phyloP scores from a whole-genome alignment of 257 asterid species.

The Salvia hispanica region DNA sequence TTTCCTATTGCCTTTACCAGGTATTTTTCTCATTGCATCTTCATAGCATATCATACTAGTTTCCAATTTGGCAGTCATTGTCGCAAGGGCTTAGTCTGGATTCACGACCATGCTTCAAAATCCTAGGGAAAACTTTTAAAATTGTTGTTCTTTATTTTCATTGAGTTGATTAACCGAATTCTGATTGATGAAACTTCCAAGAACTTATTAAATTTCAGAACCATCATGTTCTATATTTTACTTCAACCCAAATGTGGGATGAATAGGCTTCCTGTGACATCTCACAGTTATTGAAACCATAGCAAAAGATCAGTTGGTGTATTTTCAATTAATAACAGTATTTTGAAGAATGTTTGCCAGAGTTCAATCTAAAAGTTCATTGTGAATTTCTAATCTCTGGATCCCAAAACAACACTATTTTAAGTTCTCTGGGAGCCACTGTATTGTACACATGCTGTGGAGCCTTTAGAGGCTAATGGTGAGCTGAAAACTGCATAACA shows the following conservation, averaged over 20 bases:
- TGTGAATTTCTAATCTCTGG: background rate
- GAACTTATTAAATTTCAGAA: background rate
- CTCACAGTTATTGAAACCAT: background rate
- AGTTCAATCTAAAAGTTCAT: conserved; percentile 2
- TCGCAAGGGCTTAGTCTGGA: conserved; percentile 8
- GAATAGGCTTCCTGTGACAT: conserved; percentile 8
- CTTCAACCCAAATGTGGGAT: background rate
- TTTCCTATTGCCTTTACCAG: conserved; percentile 90
- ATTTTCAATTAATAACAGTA: background rate
- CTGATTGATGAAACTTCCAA: background rate
- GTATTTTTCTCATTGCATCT: conserved; percentile 38
- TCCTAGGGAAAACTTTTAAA: background rate
- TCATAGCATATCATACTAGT: conserved; percentile 4
- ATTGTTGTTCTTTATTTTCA: background rate
- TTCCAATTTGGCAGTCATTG: background rate
- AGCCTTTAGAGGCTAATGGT: background rate
- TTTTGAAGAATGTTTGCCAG: conserved; percentile 4
- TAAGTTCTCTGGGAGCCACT: background rate
- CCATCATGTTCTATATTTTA: background rate
- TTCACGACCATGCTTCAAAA: background rate
- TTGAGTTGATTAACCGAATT: background rate
- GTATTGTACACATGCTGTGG: background rate
- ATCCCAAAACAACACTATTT: background rate
- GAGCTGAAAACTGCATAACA: background rate
- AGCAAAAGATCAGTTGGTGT: background rate